A percentile compares a stretch with the other conserved stretches of the same genome.
These are phyloP conservation scores for Phlegmacium glaucopus DNA, from an alignment of 768 basidiomycete genomes.

Conservation along the genomic window DNA sequence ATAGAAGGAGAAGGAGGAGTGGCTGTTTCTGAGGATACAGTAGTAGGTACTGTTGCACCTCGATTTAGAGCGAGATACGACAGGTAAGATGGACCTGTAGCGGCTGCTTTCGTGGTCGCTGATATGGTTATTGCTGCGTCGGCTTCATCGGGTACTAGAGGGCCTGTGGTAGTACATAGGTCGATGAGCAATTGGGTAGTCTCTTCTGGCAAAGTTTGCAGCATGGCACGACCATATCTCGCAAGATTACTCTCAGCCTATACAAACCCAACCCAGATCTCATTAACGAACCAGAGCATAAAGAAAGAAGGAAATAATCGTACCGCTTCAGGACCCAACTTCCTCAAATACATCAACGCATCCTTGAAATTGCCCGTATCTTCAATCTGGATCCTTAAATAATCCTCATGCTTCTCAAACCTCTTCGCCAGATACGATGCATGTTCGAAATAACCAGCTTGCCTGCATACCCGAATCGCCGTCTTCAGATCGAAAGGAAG, in stretches of 20 bases:
- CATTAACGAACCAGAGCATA: background rate
- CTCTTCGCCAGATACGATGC: constrained; percentile 91
- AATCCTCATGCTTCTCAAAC: constrained; percentile 90
- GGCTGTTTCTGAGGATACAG: constrained; percentile 33
- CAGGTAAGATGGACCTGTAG: constrained; percentile 60
- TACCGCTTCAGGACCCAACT: constrained; percentile 76
- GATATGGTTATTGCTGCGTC: constrained; percentile 12
- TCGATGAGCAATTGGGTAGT: constrained; percentile 92
- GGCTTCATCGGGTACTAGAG: constrained; percentile 43
- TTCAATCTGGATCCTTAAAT: constrained; percentile 90
- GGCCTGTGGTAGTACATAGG: constrained; percentile 71
- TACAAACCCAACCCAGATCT: background rate
- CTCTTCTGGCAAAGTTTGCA: constrained; percentile 78
- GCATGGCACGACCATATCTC: constrained; percentile 83
- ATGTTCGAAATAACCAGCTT: constrained; percentile 95
- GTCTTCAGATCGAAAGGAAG: constrained; percentile 97
- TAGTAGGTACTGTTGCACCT: constrained; percentile 38
- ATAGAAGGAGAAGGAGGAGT: constrained; percentile 44
- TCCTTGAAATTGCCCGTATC: constrained; percentile 81
- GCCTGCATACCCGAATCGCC: constrained; percentile 93
- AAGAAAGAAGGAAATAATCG: constrained; percentile 26
- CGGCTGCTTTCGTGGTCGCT: constrained; percentile 15
- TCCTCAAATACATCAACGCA: constrained; percentile 77
- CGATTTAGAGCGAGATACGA: constrained; percentile 78
- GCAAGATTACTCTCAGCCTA: constrained; percentile 86